These are phyloP conservation scores for Ogataea wickerhamii DNA, from an alignment of 805 yeast species.

Conservation along the genomic window DNA sequence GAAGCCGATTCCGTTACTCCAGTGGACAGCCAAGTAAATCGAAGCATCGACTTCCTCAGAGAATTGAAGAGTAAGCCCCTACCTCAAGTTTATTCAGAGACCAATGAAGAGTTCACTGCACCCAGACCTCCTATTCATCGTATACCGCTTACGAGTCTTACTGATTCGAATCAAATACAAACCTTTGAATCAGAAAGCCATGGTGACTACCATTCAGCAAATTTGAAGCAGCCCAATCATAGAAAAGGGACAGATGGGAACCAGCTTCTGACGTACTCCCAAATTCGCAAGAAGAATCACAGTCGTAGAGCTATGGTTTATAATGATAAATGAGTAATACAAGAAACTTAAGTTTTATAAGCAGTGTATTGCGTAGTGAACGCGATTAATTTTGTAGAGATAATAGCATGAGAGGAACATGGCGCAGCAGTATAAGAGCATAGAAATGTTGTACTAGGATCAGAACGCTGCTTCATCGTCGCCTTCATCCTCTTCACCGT, in stretches of 20 bases:
- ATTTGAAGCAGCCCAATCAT: too few relatives aligned
- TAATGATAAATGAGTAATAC: too few relatives aligned
- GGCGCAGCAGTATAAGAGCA: too few relatives aligned
- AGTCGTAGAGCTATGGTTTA: too few relatives aligned
- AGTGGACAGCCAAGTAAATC: neutral
- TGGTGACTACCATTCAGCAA: too few relatives aligned
- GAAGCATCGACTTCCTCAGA: neutral
- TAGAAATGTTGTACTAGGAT: too few relatives aligned
- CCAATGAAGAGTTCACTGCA: conserved; percentile 9
- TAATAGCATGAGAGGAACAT: too few relatives aligned
- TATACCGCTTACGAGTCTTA: conserved; percentile 19
- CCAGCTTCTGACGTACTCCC: conserved; percentile 18
- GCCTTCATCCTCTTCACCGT: conserved; percentile 55
- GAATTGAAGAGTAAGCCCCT: conserved; percentile 11
- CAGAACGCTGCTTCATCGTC: conserved; percentile 70
- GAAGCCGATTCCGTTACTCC: neutral
- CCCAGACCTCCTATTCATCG: conserved; percentile 29
- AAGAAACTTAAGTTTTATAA: too few relatives aligned
- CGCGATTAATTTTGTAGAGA: too few relatives aligned
- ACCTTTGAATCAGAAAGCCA: too few relatives aligned
- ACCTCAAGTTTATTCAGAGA: conserved; percentile 7
- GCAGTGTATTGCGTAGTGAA: too few relatives aligned
- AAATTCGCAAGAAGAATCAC: conserved; percentile 20
- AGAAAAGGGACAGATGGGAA: too few relatives aligned
- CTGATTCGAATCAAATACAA: conserved; percentile 4